Base-by-base conservation (phyloP, 768 basidiomycete genomes). In the Mycena albidolilacea region DNA sequence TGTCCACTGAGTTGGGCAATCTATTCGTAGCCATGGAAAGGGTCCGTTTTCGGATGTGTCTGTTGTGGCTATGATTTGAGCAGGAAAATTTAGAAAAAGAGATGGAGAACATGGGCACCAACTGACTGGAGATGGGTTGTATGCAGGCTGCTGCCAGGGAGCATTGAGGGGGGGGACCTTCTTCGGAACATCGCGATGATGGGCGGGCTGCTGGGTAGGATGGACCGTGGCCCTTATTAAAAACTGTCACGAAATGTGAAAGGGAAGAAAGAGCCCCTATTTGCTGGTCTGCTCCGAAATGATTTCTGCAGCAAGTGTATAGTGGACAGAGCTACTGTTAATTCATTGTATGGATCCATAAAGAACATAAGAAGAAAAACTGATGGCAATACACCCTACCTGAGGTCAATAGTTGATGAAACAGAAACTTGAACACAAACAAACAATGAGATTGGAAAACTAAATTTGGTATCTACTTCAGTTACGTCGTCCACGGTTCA, bases 1-100 rank as follows among this genome's bases (percentile, higher is more conserved):
- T 4, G 4, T 30, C 30, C 3, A 3, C 30, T 30, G 30, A 30
- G 30, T 30, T 30, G 30, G 30, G 30, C 30, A 30, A 30, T 30
- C 2, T 3, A 30, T 30, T 30, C 30, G 30, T 30, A 30, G 30
- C 30, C 30, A 4, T 30, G 30, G 30, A 30, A 30, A 30, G 30
- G 30, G 30, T 30, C 91, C 5, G 79, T 75, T 74, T 85, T 81
- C 46, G 77, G 64, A 63, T 77, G 74, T 37, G 79, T 74, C 71
- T 81, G 75, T 72, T 81, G 75, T 7, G 81, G 72, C 38, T 81
- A 69, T 76, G 82, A 72, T 61, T 52, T 71, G 63, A 72, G 50
- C 55, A 23, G 15, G 46, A 72, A 35, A 64, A 52, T 43, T 67
- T 5, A 59, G 37, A 69, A 11, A 77, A 52, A 46, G 62, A 14